phyloP scores from a whole-genome alignment of 805 yeast species.

The Lachancea meyersii region DNA sequence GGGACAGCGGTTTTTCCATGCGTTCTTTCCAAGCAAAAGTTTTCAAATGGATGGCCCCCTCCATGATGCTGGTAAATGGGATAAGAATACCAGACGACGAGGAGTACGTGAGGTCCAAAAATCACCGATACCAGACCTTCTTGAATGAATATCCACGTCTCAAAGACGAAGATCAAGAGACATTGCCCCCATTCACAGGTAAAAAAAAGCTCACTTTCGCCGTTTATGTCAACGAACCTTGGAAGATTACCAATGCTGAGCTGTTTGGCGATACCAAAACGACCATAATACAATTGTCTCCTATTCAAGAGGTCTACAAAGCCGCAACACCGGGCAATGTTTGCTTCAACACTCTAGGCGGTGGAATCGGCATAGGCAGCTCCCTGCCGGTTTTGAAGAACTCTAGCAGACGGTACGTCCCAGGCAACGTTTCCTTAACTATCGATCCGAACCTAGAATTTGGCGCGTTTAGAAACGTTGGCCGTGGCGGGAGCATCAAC shows the following conservation, averaged over 20 bases:
- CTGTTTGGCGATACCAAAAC: conserved; percentile 61
- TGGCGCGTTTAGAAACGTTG: conserved; percentile 69
- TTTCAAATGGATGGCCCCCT: conserved; percentile 87
- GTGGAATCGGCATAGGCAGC: conserved; percentile 80
- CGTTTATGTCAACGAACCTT: conserved; percentile 60
- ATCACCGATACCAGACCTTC: conserved; percentile 44
- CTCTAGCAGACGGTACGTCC: conserved; percentile 41
- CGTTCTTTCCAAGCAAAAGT: conserved; percentile 77
- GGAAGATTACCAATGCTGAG: conserved; percentile 68
- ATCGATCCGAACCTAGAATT: conserved; percentile 74
- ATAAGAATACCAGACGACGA: conserved; percentile 36
- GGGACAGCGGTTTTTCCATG: conserved; percentile 75
- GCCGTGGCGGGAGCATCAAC: conserved; percentile 45
- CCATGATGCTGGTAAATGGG: conserved; percentile 67
- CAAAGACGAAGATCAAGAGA: conserved; percentile 28
- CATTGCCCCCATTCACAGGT: conserved; percentile 18
- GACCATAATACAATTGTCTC: conserved; percentile 60
- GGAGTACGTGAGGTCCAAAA: conserved; percentile 23
- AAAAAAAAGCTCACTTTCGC: conserved; percentile 51
- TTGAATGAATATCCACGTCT: conserved; percentile 43
- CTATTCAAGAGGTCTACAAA: conserved; percentile 52
- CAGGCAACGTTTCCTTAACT: conserved; percentile 77
- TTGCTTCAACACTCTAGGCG: conserved; percentile 67
- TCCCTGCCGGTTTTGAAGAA: conserved; percentile 54
- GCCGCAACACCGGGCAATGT: conserved; percentile 38